Conservation (phyloP, 768 basidiomycete genomes). For the Pulveroboletus sp. region DNA sequence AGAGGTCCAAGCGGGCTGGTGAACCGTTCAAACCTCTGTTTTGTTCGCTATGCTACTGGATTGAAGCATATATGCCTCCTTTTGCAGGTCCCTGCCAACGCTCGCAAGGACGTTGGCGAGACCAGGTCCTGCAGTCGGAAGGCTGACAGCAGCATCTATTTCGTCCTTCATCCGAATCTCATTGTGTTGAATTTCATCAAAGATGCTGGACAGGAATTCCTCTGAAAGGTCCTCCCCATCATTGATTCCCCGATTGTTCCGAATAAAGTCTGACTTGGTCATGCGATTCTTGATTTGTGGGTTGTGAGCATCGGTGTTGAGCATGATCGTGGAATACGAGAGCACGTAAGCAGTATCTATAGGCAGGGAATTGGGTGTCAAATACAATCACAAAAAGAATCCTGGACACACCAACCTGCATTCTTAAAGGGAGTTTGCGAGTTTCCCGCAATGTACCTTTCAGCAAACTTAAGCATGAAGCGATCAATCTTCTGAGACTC, state of each 20-base stretch:
- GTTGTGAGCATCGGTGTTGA: conserved; percentile 97
- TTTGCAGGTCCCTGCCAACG: conserved; percentile 92
- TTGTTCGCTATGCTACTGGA: conserved; percentile 96
- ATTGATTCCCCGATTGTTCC: conserved; percentile 97
- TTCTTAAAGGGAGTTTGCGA: conserved; percentile 84
- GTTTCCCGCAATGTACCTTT: conserved; percentile 92
- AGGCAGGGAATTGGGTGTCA: conserved; percentile 3
- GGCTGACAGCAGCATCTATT: conserved; percentile 53
- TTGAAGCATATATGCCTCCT: conserved; percentile 93
- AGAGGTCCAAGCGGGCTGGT: neutral
- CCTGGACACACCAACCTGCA: conserved; percentile 60
- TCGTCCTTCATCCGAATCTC: conserved; percentile 99
- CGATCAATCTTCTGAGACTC: conserved; percentile 99
- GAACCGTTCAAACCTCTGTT: conserved; percentile 67
- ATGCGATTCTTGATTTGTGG: conserved; percentile 93
- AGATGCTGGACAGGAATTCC: conserved; percentile 74
- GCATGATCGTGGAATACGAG: conserved; percentile 91
- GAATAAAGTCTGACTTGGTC: conserved; percentile 88
- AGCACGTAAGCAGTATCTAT: conserved; percentile 91
- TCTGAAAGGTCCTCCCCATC: conserved; percentile 87
- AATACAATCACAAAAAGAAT: neutral
- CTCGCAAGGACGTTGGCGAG: conserved; percentile 80
- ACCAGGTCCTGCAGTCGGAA: conserved; percentile 58
- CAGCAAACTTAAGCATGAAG: conserved; percentile 98
- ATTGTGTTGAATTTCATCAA: conserved; percentile 85